These are phyloP conservation scores for Cajanus cajan DNA, from an alignment of 306 rosid species.

Conservation along the genomic window DNA sequence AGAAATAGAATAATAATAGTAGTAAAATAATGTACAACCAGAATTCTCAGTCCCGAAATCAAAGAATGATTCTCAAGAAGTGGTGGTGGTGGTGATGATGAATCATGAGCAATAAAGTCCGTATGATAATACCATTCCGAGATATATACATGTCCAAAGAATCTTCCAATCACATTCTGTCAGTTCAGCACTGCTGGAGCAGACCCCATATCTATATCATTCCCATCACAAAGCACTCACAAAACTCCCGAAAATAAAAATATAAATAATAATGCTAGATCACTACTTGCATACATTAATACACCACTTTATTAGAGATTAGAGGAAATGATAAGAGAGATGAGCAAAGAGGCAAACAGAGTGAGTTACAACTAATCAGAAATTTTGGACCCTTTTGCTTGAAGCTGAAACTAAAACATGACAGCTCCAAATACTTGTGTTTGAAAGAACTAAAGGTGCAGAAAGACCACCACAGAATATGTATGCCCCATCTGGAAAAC, in stretches of 20 bases:
- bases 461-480: constrained; percentile 33
- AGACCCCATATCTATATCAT: constrained; percentile 47
- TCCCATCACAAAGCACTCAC: constrained; percentile 45
- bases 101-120: constrained; percentile 43
- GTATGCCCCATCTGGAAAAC: constrained; percentile 40
- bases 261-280: constrained; percentile 5
- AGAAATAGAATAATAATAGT: constrained; percentile 5
- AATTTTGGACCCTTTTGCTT: constrained; percentile 37
- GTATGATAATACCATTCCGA: constrained; percentile 40
- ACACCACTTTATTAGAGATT: constrained; percentile 31
- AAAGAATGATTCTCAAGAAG: constrained; percentile 46
- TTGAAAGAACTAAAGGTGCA: constrained; percentile 28
- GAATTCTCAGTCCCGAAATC: constrained; percentile 22
- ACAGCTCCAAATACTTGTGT: constrained; percentile 62
- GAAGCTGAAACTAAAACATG: constrained; percentile 55
- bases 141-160: constrained; percentile 43
- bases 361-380: constrained; percentile 37
- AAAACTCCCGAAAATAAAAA: neutral
- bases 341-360: constrained; percentile 29
- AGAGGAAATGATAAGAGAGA: constrained; percentile 22
- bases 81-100: constrained; percentile 39
- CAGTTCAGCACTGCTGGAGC: constrained; percentile 46
- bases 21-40: constrained; percentile 30
- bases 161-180: constrained; percentile 70
- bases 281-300: constrained; percentile 20